Base-by-base conservation (phyloP, 2,329 filamentous ascomycete genomes). In the Ophiosphaerella herpotricha region DNA sequence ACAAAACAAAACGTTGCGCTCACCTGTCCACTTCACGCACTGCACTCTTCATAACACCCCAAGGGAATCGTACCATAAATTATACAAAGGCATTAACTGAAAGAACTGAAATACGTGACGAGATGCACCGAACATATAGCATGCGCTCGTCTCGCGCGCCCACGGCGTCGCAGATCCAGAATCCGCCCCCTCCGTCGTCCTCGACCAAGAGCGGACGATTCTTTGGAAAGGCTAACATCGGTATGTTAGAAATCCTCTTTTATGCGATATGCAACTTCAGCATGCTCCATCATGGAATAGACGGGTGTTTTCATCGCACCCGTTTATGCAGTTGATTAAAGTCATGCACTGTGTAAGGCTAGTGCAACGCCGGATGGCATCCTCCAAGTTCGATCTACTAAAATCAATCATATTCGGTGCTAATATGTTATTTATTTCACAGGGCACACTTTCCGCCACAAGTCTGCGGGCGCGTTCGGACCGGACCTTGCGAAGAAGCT, bases 401-500 rank as follows among this genome's bases (percentile, higher is more conserved):
- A 39, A 9, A 13, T 23, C 16, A 29, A 14, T 24, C 5, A 36
- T 3, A 12, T 31, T 5, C 26, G 35, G 18, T 34, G 48, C 60
- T 60, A 52, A 63, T 29, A 43, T 21, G 26, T 7, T 23, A 9
- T 8, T 21, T 40, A 44, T 35, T 31, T 40, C 52, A 34, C 66
- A 87, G 86, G 87, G 70, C 84, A 89, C 80, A 84, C 81, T 36
- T 84, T 91, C 72, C 84, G 89, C 65, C 83, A 85, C 70, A 87
- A 88, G 70, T 83, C 87, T 37, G 88, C 89, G 57, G 89, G 89
- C 61, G 87, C 88, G 64, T 91, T 91, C 67, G 85, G 85, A 32
- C 85, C 92, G 50, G 94, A 99, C 68, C 86, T 99, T 51, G 89
- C 94, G 51, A 97, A 96, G 84, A 99, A 99, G 84, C 87, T 99